phyloP scores from a whole-genome alignment of 2,329 filamentous ascomycete species.

The Exutisphaerella laricina region DNA sequence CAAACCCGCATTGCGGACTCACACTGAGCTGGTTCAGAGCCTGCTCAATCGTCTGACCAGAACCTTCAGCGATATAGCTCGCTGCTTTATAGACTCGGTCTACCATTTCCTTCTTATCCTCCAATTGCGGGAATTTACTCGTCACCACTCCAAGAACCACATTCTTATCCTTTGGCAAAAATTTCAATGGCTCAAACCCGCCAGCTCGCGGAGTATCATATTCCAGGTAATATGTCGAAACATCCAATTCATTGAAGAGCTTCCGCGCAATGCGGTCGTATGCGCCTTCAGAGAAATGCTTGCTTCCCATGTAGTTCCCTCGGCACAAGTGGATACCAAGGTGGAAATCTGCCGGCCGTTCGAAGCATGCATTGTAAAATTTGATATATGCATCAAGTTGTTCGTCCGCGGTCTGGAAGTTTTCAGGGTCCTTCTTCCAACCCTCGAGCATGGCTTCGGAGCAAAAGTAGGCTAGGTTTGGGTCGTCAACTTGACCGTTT shows the following conservation, averaged over 20 bases:
- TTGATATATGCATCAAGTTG: conserved; percentile 70
- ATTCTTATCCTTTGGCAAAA: conserved; percentile 44
- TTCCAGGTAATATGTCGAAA: conserved; percentile 35
- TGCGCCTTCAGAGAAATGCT: conserved; percentile 44
- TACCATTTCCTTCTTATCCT: conserved; percentile 44
- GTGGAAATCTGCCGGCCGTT: conserved; percentile 63
- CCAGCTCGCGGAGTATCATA: conserved; percentile 46
- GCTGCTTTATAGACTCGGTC: conserved; percentile 48
- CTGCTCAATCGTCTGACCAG: conserved; percentile 54
- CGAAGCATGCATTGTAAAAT: conserved; percentile 64
- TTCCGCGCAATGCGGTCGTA: conserved; percentile 43
- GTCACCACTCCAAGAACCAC: conserved; percentile 45
- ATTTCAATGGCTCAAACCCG: conserved; percentile 43
- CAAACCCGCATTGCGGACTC: conserved; percentile 56
- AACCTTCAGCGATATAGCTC: conserved; percentile 64
- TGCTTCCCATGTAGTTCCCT: conserved; percentile 44
- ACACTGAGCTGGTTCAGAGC: conserved; percentile 63
- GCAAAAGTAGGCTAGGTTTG: conserved; percentile 59
- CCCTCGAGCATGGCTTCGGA: conserved; percentile 65
- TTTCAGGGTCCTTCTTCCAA: conserved; percentile 62
- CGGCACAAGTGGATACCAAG: conserved; percentile 69
- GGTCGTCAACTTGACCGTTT: conserved; percentile 47
- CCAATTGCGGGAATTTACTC: conserved; percentile 43
- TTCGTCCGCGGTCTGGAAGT: conserved; percentile 62
- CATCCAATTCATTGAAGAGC: conserved; percentile 33